phyloP scores from a whole-genome alignment of 164 flowering plant species.

The Macadamia integrifolia region DNA sequence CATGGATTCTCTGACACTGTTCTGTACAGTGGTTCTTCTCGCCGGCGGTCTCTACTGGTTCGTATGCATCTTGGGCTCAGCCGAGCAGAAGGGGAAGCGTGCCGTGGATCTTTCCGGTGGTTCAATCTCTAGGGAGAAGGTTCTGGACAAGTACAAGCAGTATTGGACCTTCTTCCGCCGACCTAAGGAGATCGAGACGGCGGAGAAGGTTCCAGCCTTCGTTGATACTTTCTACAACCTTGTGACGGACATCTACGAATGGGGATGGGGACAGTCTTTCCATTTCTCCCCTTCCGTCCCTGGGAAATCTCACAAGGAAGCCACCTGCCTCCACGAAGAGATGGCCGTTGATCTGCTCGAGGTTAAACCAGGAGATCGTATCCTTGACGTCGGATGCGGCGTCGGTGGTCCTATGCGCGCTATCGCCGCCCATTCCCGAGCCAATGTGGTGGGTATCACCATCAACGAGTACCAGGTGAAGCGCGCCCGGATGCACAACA shows the following conservation, averaged over 20 bases:
- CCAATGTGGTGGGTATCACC: conserved; percentile 81
- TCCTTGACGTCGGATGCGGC: conserved; percentile 92
- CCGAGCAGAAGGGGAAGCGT: conserved; percentile 75
- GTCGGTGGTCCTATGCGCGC: conserved; percentile 98
- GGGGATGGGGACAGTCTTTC: conserved; percentile 98
- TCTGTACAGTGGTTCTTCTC: conserved; percentile 53
- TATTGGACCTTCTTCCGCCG: conserved; percentile 91
- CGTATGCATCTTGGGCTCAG: conserved; percentile 79
- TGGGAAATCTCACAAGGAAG: conserved; percentile 75
- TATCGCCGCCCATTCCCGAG: conserved; percentile 71
- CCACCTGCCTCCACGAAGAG: conserved; percentile 80
- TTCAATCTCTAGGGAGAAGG: conserved; percentile 72
- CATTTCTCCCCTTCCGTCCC: conserved; percentile 82
- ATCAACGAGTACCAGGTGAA: conserved; percentile 92
- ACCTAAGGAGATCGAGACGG: conserved; percentile 78
- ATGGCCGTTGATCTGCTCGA: conserved; percentile 75
- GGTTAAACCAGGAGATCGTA: conserved; percentile 44
- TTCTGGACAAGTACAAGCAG: conserved; percentile 66
- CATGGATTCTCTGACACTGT: conserved; percentile 58
- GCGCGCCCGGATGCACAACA: conserved; percentile 69
- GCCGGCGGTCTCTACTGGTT: conserved; percentile 88
- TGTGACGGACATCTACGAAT: conserved; percentile 94
- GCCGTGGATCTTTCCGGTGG: conserved; percentile 86
- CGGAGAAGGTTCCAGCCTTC: conserved; percentile 81
- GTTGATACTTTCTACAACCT: conserved; percentile 94